Base-by-base conservation (phyloP, 108 stramenopile species). In the Nannochloropsis salina region DNA sequence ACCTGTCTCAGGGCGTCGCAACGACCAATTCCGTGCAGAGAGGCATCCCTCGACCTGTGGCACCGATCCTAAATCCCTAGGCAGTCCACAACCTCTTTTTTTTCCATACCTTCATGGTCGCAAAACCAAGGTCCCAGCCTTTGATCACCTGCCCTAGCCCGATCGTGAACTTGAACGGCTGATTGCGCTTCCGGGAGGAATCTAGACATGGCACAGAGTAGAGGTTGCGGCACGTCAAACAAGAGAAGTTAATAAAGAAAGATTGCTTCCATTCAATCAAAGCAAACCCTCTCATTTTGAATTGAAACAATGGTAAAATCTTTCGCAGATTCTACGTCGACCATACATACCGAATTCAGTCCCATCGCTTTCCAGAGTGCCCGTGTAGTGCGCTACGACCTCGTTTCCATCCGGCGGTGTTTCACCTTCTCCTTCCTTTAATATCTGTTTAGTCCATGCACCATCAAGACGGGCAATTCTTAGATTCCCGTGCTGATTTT, bases 61-160 rank as follows among this genome's bases (percentile, higher is more conserved):
- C 31, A 31, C 31, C 31, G 31, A 31, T 31, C 31, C 31, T 31
- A 31, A 0, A 31, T 31, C 31, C 31, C 31, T 31, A 31, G 31
- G 31, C 31, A 0, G 31, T 31, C 31, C 31, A 31, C 31, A 31
- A 31, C 61, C 61, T n/a, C n/a, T n/a, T n/a, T 8, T 74, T n/a
- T n/a, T n/a, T 74, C 2, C 8, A 15, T 12, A 85, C 82, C 83
- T 85, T 90, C 91, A 91, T 91, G 31, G 86, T 82, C 5, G 91
- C 90, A 85, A 91, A 91, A 82, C 89, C 92, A 87, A 94, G 93
- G 87, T 98, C 98, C 97, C 97, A 99, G 42, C 94, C 98, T 83
- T 93, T 94, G 86, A 99, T 99, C n/a, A 99, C 98, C 85, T 92
- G 91, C 12, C 96, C 96, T 22, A 92, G 85, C 9, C 98, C 98